phyloP scores from a whole-genome alignment of 169 alveolate species.

The Plasmodium knowlesi region DNA sequence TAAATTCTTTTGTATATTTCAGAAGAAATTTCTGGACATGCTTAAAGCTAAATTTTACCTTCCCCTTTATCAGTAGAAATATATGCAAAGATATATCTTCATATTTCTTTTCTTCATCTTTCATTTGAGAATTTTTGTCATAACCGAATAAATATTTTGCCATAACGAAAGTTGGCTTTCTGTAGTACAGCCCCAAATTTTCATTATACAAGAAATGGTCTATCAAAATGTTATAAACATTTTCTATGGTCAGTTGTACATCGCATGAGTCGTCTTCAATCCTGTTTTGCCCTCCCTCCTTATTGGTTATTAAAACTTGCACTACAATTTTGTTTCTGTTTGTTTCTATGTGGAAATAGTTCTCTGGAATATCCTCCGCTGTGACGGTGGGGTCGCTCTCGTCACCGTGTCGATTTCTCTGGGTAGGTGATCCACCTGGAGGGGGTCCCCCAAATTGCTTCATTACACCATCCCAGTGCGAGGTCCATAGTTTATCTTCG shows the following conservation, averaged over 20 bases:
- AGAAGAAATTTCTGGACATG: slow-evolving; percentile 18
- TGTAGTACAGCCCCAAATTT: not conserved
- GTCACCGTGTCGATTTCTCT: not conserved
- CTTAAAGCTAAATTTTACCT: slow-evolving; percentile 22
- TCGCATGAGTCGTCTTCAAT: slow-evolving; percentile 2
- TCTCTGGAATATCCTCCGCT: not conserved
- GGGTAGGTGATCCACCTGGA: not conserved
- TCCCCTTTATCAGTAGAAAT: slow-evolving; percentile 23
- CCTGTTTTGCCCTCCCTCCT: not conserved
- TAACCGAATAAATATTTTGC: slow-evolving; percentile 51
- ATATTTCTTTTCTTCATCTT: slow-evolving; percentile 49
- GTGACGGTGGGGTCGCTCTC: not conserved
- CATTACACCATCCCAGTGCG: not conserved
- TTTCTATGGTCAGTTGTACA: slow-evolving; percentile 19
- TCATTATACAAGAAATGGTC: slow-evolving; percentile 15
- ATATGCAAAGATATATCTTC: slow-evolving; percentile 70
- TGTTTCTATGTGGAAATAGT: slow-evolving; percentile 1
- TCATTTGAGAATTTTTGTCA: not conserved
- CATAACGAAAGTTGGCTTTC: not conserved
- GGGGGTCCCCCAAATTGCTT: not conserved
- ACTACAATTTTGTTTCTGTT: slow-evolving; percentile 17
- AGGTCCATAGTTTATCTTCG: slow-evolving; percentile 10
- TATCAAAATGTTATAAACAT: slow-evolving; percentile 31
- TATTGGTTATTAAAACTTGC: slow-evolving; percentile 19
- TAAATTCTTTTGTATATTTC: slow-evolving; percentile 21